Percentiles rank a stretch among this genome's conserved stretches.
Conservation (phyloP, 2,329 filamentous ascomycete genomes). For the Alternaria sp. region DNA sequence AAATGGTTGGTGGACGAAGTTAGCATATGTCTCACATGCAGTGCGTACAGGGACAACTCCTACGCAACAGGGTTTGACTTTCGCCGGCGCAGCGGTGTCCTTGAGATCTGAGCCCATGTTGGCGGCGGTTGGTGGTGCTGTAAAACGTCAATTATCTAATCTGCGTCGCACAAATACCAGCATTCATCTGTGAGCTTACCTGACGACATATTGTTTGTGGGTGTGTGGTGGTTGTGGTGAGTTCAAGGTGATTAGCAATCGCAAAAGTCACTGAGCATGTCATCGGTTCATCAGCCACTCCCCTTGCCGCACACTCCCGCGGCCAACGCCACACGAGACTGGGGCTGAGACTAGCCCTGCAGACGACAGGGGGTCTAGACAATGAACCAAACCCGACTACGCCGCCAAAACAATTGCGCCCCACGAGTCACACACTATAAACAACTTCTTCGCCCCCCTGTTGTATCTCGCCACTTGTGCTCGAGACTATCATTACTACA, state of each 20-base stretch:
- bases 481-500: conserved; percentile 11
- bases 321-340: conserved; percentile 18
- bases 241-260: conserved; percentile 42
- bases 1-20: not conserved
- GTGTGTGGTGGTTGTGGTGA: conserved; percentile 30
- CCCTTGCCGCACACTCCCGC: conserved; percentile 38
- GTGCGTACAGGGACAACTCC: not conserved
- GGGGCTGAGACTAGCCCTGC: conserved; percentile 19
- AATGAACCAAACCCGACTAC: conserved; percentile 41
- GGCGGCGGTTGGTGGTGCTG: conserved; percentile 49
- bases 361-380: conserved; percentile 22
- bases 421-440: conserved; percentile 14
- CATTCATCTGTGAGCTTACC: conserved; percentile 34
- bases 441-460: conserved; percentile 7
- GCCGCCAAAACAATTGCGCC: conserved; percentile 37
- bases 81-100: conserved; percentile 50
- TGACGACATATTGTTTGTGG: conserved; percentile 44
- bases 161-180: not conserved
- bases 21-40: not conserved
- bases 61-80: conserved; percentile 50
- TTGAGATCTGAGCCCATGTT: conserved; percentile 59
- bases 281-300: conserved; percentile 21
- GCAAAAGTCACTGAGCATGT: conserved; percentile 29
- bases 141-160: conserved; percentile 17
- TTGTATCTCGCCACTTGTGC: conserved; percentile 7